A percentile compares a stretch with the other conserved stretches of the same genome.
Conservation (phyloP, 257 asterid species). For the Nicotiana otophora region DNA sequence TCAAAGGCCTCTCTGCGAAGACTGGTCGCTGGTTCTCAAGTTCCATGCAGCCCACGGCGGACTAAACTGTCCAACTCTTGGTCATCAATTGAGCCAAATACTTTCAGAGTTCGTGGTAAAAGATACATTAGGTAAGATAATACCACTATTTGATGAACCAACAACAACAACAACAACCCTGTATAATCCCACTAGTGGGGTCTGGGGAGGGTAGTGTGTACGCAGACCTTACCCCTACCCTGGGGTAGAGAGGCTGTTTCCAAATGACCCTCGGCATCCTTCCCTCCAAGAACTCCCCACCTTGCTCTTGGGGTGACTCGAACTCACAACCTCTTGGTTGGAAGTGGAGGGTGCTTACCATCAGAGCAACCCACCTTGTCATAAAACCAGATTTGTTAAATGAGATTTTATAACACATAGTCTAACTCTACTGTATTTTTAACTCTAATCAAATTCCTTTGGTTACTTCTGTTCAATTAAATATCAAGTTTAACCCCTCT, state of each 20-base stretch:
- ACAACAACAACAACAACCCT: too few species aligned
- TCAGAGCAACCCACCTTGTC: too few species aligned
- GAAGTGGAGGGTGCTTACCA: too few species aligned
- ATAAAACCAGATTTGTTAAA: too few species aligned
- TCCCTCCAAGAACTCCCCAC: too few species aligned
- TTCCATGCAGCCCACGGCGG: slow-evolving; percentile 53
- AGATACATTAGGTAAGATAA: slow-evolving; percentile 51
- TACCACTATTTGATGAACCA: background rate
- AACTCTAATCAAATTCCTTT: background rate
- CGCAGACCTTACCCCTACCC: too few species aligned
- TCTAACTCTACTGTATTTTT: background rate
- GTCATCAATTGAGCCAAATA: slow-evolving; percentile 63
- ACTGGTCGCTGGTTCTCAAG: slow-evolving; percentile 88
- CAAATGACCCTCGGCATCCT: too few species aligned
- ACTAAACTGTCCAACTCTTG: slow-evolving; percentile 58
- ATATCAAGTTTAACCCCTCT: background rate
- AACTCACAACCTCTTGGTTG: too few species aligned
- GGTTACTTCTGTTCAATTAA: background rate
- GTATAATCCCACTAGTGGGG: too few species aligned
- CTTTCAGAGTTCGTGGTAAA: slow-evolving; percentile 69
- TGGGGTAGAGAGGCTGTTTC: too few species aligned
- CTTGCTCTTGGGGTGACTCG: too few species aligned
- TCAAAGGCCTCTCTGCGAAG: slow-evolving; percentile 53
- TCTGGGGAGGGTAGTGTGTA: too few species aligned
- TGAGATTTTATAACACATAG: background rate